Conservation (phyloP, 2,329 filamentous ascomycete species). For the Colletotrichum spinosum region DNA sequence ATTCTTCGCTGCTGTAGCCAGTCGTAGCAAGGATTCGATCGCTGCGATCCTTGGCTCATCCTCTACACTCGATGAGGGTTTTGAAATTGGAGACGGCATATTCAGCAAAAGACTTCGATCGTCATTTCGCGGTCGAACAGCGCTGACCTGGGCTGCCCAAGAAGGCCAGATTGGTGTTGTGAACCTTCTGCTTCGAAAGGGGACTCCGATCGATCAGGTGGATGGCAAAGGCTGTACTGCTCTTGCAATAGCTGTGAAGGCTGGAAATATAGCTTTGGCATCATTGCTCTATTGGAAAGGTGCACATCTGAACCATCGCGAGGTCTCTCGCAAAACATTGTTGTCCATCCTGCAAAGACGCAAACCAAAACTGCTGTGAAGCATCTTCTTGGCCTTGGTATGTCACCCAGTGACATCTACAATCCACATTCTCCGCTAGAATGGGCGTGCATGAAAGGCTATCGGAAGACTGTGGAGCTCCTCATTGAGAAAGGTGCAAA, state of each 20-base stretch:
- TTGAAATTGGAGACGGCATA: neutral
- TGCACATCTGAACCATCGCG: no score
- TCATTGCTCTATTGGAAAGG: neutral
- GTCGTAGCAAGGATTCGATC: neutral
- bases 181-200: neutral
- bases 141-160: constrained; percentile 3
- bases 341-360: no score
- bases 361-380: neutral
- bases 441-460: neutral
- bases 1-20: neutral
- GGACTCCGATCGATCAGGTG: neutral
- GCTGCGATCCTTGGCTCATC: neutral
- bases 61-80: neutral
- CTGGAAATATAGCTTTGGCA: neutral
- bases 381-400: neutral
- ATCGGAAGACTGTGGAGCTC: neutral
- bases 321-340: no score
- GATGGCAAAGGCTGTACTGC: neutral
- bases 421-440: neutral
- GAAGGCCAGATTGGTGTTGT: neutral
- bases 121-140: neutral
- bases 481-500: neutral
- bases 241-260: neutral
- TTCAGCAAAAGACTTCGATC: no score
- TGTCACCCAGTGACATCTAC: no score